Evolutionary conservation across 2,329 filamentous ascomycete genomes (phyloP).

Genomic region (Colletotrichum gigasporum): DNA sequence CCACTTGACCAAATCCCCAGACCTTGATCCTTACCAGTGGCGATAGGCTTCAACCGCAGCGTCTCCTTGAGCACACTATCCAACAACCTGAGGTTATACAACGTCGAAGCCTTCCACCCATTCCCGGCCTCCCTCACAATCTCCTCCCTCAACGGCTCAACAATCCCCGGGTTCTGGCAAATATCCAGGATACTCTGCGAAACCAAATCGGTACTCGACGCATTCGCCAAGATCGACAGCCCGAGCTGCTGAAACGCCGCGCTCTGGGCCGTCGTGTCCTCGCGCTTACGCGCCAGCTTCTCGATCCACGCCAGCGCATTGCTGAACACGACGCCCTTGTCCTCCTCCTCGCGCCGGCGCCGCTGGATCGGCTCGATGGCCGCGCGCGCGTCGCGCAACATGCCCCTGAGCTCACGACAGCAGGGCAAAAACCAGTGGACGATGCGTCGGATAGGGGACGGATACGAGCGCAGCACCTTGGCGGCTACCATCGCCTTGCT

Average conservation of each 20-base stretch:
- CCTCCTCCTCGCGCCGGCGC: constrained; percentile 38
- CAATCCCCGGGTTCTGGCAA: constrained; percentile 46
- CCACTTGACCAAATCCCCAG: too few species aligned
- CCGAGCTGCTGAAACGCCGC: constrained; percentile 76
- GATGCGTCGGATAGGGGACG: constrained; percentile 48
- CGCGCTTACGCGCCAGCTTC: constrained; percentile 33
- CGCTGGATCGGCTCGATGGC: constrained; percentile 45
- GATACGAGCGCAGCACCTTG: constrained; percentile 50
- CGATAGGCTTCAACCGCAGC: constrained; percentile 36
- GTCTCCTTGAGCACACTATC: constrained; percentile 54
- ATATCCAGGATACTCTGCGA: constrained; percentile 52
- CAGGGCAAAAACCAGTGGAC: constrained; percentile 55
- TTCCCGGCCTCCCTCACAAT: constrained; percentile 46
- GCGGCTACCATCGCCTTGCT: constrained; percentile 47
- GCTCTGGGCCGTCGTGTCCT: constrained; percentile 69
- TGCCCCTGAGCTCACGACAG: constrained; percentile 45
- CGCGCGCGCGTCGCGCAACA: constrained; percentile 46
- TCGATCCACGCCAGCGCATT: constrained; percentile 56
- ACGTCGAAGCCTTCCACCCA: constrained; percentile 44
- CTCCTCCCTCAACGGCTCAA: constrained; percentile 53
- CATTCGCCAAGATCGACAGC: constrained; percentile 70
- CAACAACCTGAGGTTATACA: constrained; percentile 49
- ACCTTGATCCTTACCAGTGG: background rate
- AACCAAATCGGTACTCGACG: constrained; percentile 49
- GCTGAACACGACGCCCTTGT: constrained; percentile 37